phyloP scores from a whole-genome alignment of 176 grass and related monocot species.

The Eragrostis curvula region DNA sequence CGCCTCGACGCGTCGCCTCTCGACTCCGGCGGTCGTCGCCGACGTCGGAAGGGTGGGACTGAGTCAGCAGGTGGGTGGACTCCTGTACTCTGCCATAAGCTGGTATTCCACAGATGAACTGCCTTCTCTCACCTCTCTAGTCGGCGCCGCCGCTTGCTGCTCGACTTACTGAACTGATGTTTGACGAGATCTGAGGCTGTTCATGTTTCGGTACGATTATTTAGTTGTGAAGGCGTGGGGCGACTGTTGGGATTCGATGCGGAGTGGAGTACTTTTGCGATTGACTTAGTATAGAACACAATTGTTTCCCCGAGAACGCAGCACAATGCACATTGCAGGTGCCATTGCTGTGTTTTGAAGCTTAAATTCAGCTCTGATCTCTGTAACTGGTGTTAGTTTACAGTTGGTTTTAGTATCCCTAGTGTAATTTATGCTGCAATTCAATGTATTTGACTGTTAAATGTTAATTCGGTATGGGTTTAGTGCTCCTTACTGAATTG shows the following conservation, averaged over 20 bases:
- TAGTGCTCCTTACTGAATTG: not conserved
- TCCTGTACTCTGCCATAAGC: not conserved
- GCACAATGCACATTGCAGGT: not conserved
- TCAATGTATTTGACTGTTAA: not conserved
- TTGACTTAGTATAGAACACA: not conserved
- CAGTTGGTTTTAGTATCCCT: not conserved
- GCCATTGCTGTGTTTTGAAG: not conserved
- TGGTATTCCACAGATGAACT: not conserved
- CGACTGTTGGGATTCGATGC: not conserved
- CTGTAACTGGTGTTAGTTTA: not conserved
- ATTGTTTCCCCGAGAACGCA: not conserved
- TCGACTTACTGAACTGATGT: not conserved
- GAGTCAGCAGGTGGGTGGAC: not conserved
- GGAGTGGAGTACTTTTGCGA: not conserved
- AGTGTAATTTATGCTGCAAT: not conserved
- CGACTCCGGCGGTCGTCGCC: not conserved
- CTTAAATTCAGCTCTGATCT: not conserved
- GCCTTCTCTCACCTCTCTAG: not conserved
- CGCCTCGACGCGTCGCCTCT: not conserved
- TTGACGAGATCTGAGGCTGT: conserved; percentile 10
- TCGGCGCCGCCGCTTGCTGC: not conserved
- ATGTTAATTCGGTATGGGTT: not conserved
- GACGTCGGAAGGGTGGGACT: not conserved
- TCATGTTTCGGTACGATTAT: too few species aligned
- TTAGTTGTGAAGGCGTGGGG: not conserved